phyloP scores from a whole-genome alignment of 2,329 filamentous ascomycete genomes.

The Neurospora sp. region DNA sequence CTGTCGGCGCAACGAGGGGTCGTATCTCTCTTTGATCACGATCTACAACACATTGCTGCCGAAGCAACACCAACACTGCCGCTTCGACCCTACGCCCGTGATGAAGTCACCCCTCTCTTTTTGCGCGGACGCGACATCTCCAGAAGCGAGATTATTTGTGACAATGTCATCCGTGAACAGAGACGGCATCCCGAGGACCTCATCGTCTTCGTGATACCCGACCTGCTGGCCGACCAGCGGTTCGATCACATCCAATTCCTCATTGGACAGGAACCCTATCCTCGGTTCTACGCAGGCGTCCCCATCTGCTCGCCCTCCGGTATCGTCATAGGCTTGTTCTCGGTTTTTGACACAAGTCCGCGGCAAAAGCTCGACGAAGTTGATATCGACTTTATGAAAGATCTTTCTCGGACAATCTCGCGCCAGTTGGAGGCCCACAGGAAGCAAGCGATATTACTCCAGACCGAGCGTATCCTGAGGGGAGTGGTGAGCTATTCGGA shows the following conservation, averaged over 20 bases:
- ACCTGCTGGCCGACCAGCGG: constrained; percentile 23
- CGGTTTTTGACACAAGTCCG: constrained; percentile 23
- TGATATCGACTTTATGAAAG: constrained; percentile 19
- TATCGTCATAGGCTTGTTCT: constrained; percentile 33
- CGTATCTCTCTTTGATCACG: constrained; percentile 41
- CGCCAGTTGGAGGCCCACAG: constrained; percentile 25
- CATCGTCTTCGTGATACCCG: constrained; percentile 24
- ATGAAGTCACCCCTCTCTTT: constrained; percentile 10
- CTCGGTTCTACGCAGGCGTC: constrained; percentile 30
- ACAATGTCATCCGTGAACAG: constrained; percentile 17
- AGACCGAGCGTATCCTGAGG: constrained; percentile 27
- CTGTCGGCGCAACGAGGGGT: constrained; percentile 32
- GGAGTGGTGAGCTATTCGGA: constrained; percentile 18
- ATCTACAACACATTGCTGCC: constrained; percentile 38
- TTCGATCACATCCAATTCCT: constrained; percentile 21
- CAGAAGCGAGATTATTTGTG: constrained; percentile 21
- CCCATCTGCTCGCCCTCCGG: constrained; percentile 30
- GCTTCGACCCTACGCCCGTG: constrained; percentile 20
- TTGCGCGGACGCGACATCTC: constrained; percentile 23
- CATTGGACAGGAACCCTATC: constrained; percentile 10
- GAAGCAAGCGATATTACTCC: constrained; percentile 18
- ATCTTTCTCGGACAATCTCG: constrained; percentile 23
- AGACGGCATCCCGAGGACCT: constrained; percentile 12
- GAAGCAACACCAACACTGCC: constrained; percentile 36
- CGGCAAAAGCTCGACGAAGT: constrained; percentile 19